Conservation (phyloP, 257 asterid species). For the Jacaranda mimosifolia region DNA sequence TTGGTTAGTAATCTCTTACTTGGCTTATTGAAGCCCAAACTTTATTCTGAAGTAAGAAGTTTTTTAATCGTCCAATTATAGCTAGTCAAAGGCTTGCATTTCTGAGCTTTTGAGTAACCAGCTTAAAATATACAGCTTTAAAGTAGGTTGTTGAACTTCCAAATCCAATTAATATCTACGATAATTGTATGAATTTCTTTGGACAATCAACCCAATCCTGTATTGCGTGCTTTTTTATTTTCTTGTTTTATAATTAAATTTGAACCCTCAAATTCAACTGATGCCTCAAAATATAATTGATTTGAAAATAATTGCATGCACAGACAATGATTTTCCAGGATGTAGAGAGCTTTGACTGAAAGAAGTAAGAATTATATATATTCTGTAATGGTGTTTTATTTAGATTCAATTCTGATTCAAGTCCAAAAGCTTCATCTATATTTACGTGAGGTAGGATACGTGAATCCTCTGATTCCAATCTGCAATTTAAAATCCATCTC, state of each 20-base stretch:
- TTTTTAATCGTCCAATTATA: neutral
- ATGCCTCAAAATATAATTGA: neutral
- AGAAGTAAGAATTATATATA: no score
- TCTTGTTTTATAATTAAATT: neutral
- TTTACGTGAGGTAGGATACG: no score
- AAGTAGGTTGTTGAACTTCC: neutral
- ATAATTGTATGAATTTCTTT: neutral
- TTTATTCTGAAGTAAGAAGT: neutral
- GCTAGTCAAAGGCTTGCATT: no score
- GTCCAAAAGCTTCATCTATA: no score
- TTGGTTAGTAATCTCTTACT: neutral
- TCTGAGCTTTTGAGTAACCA: neutral
- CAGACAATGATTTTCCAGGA: neutral
- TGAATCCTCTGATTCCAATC: no score
- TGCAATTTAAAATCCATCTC: no score
- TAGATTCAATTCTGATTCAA: no score
- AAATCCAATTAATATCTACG: neutral
- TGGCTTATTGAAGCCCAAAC: neutral
- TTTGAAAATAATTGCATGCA: neutral
- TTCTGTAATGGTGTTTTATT: no score
- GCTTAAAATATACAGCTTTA: neutral
- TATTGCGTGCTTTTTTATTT: no score
- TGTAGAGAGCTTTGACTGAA: no score
- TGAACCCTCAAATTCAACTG: neutral
- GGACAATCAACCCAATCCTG: neutral